A percentile compares a stretch with the other conserved stretches of the same genome.
phyloP scores from a whole-genome alignment of 2,329 filamentous ascomycete genomes.

The Seiridium cupressi region DNA sequence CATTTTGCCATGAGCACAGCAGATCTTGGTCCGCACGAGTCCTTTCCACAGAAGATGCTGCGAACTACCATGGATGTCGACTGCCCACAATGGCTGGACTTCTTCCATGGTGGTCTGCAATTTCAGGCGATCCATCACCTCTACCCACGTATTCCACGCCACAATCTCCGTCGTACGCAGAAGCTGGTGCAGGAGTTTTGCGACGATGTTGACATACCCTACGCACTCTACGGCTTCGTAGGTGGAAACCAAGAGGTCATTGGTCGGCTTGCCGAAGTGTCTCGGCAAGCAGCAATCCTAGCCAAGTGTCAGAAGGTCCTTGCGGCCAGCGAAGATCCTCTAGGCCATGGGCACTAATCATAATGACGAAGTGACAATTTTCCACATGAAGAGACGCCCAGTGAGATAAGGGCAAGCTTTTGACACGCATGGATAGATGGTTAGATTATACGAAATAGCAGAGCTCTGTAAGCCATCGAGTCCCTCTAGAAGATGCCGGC shows the following conservation, averaged over 20 bases:
- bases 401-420: background rate
- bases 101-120: constrained; percentile 83
- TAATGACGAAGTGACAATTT: background rate
- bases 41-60: constrained; percentile 86
- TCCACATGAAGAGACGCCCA: background rate
- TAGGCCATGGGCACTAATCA: constrained; percentile 27
- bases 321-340: constrained; percentile 20
- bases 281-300: constrained; percentile 74
- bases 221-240: constrained; percentile 81
- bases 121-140: constrained; percentile 89
- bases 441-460: too few species aligned
- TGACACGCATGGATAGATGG: too few species aligned
- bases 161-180: constrained; percentile 77
- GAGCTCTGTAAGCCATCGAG: too few species aligned
- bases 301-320: constrained; percentile 68
- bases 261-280: constrained; percentile 72
- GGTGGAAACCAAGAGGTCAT: constrained; percentile 82
- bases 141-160: constrained; percentile 78
- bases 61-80: constrained; percentile 93
- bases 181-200: constrained; percentile 79
- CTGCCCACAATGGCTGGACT: constrained; percentile 84
- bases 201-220: constrained; percentile 77
- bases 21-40: constrained; percentile 79
- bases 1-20: constrained; percentile 94
- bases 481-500: too few species aligned